These are phyloP conservation scores for Yarrowia osloensis DNA, from an alignment of 805 yeast genomes.

Conservation along the genomic window DNA sequence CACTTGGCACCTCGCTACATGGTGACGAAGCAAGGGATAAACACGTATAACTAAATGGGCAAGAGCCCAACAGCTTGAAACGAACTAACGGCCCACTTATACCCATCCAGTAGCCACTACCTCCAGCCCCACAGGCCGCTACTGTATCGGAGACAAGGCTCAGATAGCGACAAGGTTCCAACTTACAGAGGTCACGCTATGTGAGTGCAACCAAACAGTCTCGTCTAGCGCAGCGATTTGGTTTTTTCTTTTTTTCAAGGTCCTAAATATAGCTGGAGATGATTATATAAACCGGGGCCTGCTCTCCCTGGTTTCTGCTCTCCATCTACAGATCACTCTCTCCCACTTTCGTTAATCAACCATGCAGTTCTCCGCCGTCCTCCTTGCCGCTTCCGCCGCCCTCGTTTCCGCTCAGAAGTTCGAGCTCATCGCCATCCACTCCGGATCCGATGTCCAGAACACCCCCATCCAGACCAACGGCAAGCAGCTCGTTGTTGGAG, in stretches of 20 bases:
- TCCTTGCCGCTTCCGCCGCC: conserved; percentile 8
- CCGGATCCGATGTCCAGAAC: conserved; percentile 11
- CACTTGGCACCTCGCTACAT: background rate
- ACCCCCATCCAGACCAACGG: background rate
- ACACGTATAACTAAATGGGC: background rate
- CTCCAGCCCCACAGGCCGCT: background rate
- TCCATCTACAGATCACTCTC: background rate
- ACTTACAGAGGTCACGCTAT: background rate
- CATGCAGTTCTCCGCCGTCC: conserved; percentile 5
- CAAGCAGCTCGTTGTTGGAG: background rate
- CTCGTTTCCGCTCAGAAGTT: conserved; percentile 4
- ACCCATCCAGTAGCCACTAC: background rate
- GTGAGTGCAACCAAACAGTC: background rate
- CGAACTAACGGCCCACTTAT: background rate
- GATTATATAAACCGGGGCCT: background rate
- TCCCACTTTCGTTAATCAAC: background rate
- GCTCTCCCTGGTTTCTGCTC: background rate
- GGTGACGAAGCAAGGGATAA: background rate
- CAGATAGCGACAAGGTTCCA: background rate
- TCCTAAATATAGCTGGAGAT: background rate
- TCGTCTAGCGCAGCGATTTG: background rate
- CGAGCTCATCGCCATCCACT: background rate
- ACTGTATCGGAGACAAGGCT: too few relatives aligned
- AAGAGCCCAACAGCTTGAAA: background rate
- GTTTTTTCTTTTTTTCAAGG: background rate